A percentile compares a stretch with the other conserved stretches of the same genome.
These are phyloP conservation scores for Sechiopsis laciniata DNA, from an alignment of 306 rosid species.

Conservation along the genomic window DNA sequence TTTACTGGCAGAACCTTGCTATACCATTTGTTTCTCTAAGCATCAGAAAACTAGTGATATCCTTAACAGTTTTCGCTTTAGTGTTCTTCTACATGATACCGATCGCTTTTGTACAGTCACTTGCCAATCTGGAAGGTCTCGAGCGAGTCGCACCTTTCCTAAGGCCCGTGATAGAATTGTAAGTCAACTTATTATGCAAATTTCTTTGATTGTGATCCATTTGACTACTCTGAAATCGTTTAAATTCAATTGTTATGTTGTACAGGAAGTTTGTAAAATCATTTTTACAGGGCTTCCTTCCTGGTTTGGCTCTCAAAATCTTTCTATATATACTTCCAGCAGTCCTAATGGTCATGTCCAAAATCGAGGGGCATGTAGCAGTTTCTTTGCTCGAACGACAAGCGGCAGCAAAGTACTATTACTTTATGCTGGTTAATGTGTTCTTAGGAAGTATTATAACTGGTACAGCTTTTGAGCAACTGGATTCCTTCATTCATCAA, in stretches of 20 bases:
- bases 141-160: slow-evolving; percentile 98
- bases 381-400: slow-evolving; percentile 67
- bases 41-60: slow-evolving; percentile 63
- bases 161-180: slow-evolving; percentile 84
- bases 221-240: neutral
- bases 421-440: slow-evolving; percentile 89
- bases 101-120: slow-evolving; percentile 94
- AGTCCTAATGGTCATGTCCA: slow-evolving; percentile 87
- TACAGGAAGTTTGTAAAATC: slow-evolving; percentile 87
- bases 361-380: slow-evolving; percentile 86
- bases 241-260: slow-evolving; percentile 11
- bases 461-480: slow-evolving; percentile 91
- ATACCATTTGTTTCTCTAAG: slow-evolving; percentile 86
- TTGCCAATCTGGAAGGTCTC: slow-evolving; percentile 96
- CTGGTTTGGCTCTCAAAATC: slow-evolving; percentile 95
- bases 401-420: slow-evolving; percentile 81
- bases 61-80: slow-evolving; percentile 66
- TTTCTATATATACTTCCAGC: slow-evolving; percentile 84
- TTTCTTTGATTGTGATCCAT: neutral
- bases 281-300: slow-evolving; percentile 97
- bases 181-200: slow-evolving; percentile 35
- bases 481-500: slow-evolving; percentile 86
- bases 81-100: slow-evolving; percentile 99
- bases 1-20: slow-evolving; percentile 85
- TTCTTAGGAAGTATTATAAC: slow-evolving; percentile 95